A percentile compares a stretch with the other conserved stretches of the same genome.
phyloP scores from a whole-genome alignment of 352 stramenopile species.

The Halophytophthora batemanensis region DNA sequence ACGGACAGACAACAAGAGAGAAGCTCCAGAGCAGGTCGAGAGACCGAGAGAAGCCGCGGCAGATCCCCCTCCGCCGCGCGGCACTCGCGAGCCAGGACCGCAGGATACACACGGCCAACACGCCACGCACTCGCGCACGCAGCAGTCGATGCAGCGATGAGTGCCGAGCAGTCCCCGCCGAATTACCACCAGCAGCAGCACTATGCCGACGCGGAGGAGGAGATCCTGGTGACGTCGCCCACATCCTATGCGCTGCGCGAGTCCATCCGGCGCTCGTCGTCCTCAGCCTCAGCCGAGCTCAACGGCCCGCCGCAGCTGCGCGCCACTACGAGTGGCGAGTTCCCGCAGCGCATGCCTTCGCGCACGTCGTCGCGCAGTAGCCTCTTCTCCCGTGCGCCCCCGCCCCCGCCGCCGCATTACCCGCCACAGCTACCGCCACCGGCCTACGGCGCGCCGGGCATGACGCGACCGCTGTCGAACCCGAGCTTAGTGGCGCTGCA shows the following conservation, averaged over 20 bases:
- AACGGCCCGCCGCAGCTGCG: conserved; percentile 22
- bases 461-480: conserved; percentile 65
- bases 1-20: too few relatives aligned
- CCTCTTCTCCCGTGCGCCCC: conserved; percentile 60
- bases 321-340: conserved; percentile 18
- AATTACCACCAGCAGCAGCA: conserved; percentile 32
- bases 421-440: conserved; percentile 33
- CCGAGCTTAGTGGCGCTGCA: conserved; percentile 52
- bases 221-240: conserved; percentile 81
- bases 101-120: too few relatives aligned
- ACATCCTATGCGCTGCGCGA: conserved; percentile 76
- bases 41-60: too few relatives aligned
- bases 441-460: conserved; percentile 18
- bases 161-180: conserved; percentile 28
- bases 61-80: too few relatives aligned
- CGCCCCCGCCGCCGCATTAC: conserved; percentile 53
- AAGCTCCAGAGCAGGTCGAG: too few relatives aligned
- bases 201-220: conserved; percentile 48
- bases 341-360: conserved; percentile 21
- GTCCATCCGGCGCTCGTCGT: conserved; percentile 76
- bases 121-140: too few relatives aligned
- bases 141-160: conserved; percentile 45
- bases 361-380: conserved; percentile 39
- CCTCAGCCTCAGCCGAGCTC: conserved; percentile 41
- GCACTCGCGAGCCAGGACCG: too few relatives aligned